Evolutionary conservation across 2,329 filamentous ascomycete species (phyloP), one percentile per base, ranked within the genome.

Genomic region (Xylariaceae sp.): DNA sequence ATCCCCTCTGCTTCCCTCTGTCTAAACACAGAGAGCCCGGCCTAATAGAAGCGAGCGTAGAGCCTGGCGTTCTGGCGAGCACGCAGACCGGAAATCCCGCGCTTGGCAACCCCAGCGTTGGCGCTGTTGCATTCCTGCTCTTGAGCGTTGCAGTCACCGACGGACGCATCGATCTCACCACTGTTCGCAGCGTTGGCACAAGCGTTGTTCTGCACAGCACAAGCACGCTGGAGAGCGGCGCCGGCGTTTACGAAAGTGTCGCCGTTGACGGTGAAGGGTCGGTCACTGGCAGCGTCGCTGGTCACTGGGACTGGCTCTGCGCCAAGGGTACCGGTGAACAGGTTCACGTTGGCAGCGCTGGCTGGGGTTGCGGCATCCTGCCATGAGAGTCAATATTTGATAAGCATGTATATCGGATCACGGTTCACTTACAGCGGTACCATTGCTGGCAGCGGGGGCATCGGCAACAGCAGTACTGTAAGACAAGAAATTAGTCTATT

Each of bases 241-340:
- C 68, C 72, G 10, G 63, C 59, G 57, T 74, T 74, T 5, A 76
- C 70, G 66, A 85, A 86, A 55, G 75, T 81, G 49, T 76, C 75
- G 14, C 75, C 76, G 50, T 78, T 83, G 57, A 83, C 83, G 45
- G 65, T 69, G 64, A 79, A 80, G 47, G 75, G 75, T 14, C 72
- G 72, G 42, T 67, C 60, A 36, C 67, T 64, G 5, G 65, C 63
- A 2, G 69, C 68, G 49, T 57, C 51, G 59, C 66, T 67, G 58
- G 69, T 57, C 22, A 79, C 73, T 4, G 76, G 62, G 5, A 68
- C 56, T 1, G 75, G 74, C 2, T 74, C 58, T 1, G 72, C 52
- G 28, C 73, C 75, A 40, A 75, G 73, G 18, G 71, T 69, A 46
- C 68, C 76, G 17, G 72, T 73, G 66, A 79, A 79, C 17, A 67